phyloP scores from a whole-genome alignment of 352 stramenopile genomes.

The Phytopythium kandeliae region DNA sequence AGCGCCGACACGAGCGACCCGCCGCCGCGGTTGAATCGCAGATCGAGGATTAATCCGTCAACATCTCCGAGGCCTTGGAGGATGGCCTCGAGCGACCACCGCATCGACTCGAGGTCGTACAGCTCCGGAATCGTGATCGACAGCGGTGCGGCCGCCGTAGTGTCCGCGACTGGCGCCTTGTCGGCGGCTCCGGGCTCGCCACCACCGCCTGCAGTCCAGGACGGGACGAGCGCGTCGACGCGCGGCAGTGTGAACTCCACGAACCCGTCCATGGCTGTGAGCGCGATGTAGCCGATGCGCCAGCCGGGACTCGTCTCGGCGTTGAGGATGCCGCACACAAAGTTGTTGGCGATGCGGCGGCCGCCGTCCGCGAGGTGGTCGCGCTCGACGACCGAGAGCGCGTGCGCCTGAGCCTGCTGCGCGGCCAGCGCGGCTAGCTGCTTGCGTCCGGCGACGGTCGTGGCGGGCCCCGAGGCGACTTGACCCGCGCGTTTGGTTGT shows the following conservation, averaged over 20 bases:
- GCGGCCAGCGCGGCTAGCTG: constrained; percentile 23
- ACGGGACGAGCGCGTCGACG: constrained; percentile 50
- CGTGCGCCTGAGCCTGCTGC: constrained; percentile 25
- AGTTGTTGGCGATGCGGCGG: constrained; percentile 51
- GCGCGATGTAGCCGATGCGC: constrained; percentile 70
- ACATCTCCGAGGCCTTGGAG: constrained; percentile 53
- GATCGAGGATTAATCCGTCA: constrained; percentile 67
- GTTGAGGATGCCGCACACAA: constrained; percentile 68
- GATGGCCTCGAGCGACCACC: constrained; percentile 81
- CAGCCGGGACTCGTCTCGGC: constrained; percentile 66
- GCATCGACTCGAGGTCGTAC: constrained; percentile 85
- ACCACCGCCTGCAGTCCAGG: constrained; percentile 22
- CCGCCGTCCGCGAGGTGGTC: constrained; percentile 55
- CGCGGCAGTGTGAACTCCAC: constrained; percentile 69
- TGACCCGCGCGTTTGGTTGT: background rate
- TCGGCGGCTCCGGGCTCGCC: background rate
- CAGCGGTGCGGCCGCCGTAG: constrained; percentile 4
- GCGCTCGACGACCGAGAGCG: constrained; percentile 41
- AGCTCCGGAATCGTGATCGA: constrained; percentile 58
- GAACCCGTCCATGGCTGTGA: constrained; percentile 74
- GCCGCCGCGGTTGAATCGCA: constrained; percentile 72
- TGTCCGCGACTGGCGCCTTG: background rate
- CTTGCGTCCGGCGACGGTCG: constrained; percentile 20
- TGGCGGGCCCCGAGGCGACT: background rate
- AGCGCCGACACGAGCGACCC: constrained; percentile 59